Base-by-base conservation (phyloP, 169 alveolate genomes). In the Plasmodium adleri region DNA sequence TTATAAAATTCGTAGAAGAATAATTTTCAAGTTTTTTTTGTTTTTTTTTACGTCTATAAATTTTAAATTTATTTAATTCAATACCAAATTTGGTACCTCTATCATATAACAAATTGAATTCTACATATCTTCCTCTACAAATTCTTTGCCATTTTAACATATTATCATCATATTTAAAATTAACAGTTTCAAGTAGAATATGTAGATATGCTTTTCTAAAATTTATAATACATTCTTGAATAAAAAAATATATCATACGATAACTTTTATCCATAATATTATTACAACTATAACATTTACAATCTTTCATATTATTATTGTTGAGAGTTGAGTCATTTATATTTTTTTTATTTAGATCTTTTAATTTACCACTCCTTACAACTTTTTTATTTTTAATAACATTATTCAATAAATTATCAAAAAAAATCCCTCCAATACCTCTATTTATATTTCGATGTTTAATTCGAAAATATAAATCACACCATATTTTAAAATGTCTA, bases 391-490 rank as follows among this genome's bases (percentile, higher is more conserved):
- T 62, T 78, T 56, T 68, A 8, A 73, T 68, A 12, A 15, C 78
- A 74, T 87, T 91, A 24, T 76, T 78, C 67, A 94, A 88, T 60
- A 97, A 83, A 75, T 96, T 97, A 72, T 97, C 98, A 80, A 95
- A 97, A 80, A 97, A 97, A 10, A 96, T 95, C 15, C 98, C 98
- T 6, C 98, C 98, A 52, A 97, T 74, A 10, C 98, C 98, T 58
- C 98, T 93, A 10, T 92, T 88, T 70, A 94, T 95, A 56, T 91
- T 91, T 74, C 97, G 70, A 86, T 95, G 97, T 70, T 80, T 92
- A 52, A 94, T 94, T 24, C 87, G 88, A 90, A 96, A 96, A 89
- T 96, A 96, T 20, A 93, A 90, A 88, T 96, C 98, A 78, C 97
- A 95, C 93, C 96, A 93, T 63, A 74, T 72, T 91, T 97, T 97